phyloP scores from a whole-genome alignment of 2,329 filamentous ascomycete genomes.

The Claviceps cyperi region DNA sequence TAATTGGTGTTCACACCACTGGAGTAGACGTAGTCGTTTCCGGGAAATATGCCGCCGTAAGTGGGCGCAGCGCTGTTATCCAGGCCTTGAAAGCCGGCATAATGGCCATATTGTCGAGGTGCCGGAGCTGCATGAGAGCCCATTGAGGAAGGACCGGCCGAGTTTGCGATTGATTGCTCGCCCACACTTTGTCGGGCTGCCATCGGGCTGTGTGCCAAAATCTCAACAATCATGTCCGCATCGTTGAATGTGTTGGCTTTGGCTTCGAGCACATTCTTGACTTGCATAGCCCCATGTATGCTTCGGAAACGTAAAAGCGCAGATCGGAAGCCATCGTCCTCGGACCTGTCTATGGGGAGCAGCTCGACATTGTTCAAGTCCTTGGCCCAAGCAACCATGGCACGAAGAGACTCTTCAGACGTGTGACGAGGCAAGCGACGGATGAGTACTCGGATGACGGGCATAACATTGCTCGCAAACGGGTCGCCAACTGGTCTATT shows the following conservation, averaged over 20 bases:
- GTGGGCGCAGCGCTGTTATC: constrained; percentile 46
- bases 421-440: constrained; percentile 39
- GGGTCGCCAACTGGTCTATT: constrained; percentile 25
- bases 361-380: constrained; percentile 38
- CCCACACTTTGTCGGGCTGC: constrained; percentile 14
- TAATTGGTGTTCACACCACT: constrained; percentile 41
- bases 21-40: constrained; percentile 44
- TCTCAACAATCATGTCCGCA: constrained; percentile 41
- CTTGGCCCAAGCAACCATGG: constrained; percentile 46
- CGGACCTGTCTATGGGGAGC: constrained; percentile 32
- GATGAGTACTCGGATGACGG: constrained; percentile 31
- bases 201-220: constrained; percentile 30
- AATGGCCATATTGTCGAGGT: constrained; percentile 42
- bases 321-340: constrained; percentile 34
- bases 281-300: constrained; percentile 37
- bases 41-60: constrained; percentile 34
- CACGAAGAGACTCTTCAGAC: constrained; percentile 36
- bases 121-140: constrained; percentile 26
- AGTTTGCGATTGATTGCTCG: constrained; percentile 10
- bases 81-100: constrained; percentile 46
- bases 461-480: constrained; percentile 21
- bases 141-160: constrained; percentile 24
- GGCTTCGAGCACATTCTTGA: constrained; percentile 42
- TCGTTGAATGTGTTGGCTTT: constrained; percentile 36
- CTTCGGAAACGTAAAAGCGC: constrained; percentile 40